Percentiles rank a stretch among this genome's conserved stretches.
Evolutionary conservation across 176 grass and related monocot species (phyloP).

Genomic region (Musa beccarii): DNA sequence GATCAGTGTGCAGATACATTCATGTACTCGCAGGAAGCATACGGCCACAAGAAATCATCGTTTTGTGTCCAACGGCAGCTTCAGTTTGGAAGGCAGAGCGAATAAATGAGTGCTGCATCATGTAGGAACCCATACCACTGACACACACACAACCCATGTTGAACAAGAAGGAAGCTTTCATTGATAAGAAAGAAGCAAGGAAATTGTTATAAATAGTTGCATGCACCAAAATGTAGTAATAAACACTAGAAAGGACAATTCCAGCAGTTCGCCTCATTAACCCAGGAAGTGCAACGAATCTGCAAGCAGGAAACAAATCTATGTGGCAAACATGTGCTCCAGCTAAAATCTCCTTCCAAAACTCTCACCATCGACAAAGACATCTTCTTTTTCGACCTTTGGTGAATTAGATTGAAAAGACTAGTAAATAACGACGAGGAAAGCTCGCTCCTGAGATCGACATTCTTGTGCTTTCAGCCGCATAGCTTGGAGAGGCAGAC

Average conservation of each 20-base stretch:
- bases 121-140: background rate
- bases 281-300: too few species aligned
- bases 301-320: too few species aligned
- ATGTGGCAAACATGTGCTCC: too few species aligned
- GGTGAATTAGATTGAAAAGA: too few species aligned
- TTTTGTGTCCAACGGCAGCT: background rate
- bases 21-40: background rate
- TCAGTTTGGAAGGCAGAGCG: conserved; percentile 4
- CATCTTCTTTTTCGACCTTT: too few species aligned
- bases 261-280: too few species aligned
- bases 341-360: too few species aligned
- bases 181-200: background rate
- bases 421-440: too few species aligned
- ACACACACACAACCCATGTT: background rate
- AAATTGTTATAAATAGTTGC: too few species aligned
- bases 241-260: too few species aligned
- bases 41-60: background rate
- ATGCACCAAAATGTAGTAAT: too few species aligned
- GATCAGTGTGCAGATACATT: background rate
- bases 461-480: conserved; percentile 23
- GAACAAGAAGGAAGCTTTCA: background rate
- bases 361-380: too few species aligned
- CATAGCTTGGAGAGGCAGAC: conserved; percentile 94
- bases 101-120: background rate
- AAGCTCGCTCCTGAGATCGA: background rate